These are phyloP conservation scores for Bertia moriformis DNA, from an alignment of 2,329 filamentous ascomycete genomes.

Conservation along the genomic window DNA sequence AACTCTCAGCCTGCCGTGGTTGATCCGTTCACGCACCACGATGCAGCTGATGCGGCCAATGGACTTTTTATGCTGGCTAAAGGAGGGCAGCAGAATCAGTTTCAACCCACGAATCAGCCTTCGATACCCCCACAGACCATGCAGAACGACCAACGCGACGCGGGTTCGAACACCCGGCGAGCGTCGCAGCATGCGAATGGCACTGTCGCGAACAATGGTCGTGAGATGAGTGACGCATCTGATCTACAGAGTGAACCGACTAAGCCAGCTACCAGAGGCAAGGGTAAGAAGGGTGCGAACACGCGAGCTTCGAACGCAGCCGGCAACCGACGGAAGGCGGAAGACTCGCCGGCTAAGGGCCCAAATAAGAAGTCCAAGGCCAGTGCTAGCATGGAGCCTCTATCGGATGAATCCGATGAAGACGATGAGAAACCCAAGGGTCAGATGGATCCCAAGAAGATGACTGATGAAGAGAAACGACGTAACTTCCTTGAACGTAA, in stretches of 20 bases:
- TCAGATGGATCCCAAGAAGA: conserved; percentile 35
- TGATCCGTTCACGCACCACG: conserved; percentile 51
- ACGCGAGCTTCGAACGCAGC: conserved; percentile 17
- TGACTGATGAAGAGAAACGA: conserved; percentile 96
- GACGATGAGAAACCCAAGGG: conserved; percentile 43
- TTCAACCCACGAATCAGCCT: conserved; percentile 32
- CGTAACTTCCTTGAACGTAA: conserved; percentile 97
- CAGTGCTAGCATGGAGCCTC: conserved; percentile 13
- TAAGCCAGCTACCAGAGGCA: conserved; percentile 51
- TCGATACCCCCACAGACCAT: conserved; percentile 13
- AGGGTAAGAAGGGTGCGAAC: conserved; percentile 47
- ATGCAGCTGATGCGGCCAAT: conserved; percentile 91
- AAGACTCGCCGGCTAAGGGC: conserved; percentile 46
- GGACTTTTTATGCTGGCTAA: conserved; percentile 82
- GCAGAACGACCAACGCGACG: conserved; percentile 17
- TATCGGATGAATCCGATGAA: conserved; percentile 12
- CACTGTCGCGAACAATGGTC: conserved; percentile 39
- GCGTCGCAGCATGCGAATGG: conserved; percentile 23
- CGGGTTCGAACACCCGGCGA: conserved; percentile 39
- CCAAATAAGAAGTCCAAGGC: conserved; percentile 60
- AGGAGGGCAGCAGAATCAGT: conserved; percentile 37
- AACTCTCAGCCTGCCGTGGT: not conserved
- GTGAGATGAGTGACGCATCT: conserved; percentile 54
- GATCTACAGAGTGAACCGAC: conserved; percentile 53
- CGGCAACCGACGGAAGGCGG: conserved; percentile 68